Evolutionary conservation across 768 basidiomycete species (phyloP).

Genomic region (Tricholoma matsutake): DNA sequence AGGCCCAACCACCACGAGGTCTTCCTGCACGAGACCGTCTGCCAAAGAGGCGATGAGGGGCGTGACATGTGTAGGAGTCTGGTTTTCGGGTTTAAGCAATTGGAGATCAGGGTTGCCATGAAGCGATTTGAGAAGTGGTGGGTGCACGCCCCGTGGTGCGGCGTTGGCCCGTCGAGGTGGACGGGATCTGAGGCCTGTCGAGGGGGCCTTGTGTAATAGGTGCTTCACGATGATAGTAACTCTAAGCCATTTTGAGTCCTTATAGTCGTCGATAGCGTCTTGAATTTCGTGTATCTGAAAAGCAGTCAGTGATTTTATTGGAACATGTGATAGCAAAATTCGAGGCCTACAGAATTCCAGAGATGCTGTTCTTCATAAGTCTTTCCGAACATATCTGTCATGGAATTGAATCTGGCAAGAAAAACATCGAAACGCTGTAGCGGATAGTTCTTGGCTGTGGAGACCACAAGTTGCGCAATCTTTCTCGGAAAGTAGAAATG

Average conservation of each 20-base stretch:
- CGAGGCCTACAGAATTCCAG: conserved; percentile 27
- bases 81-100: conserved; percentile 52
- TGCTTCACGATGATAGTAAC: conserved; percentile 24
- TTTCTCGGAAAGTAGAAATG: conserved; percentile 51
- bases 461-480: conserved; percentile 48
- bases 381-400: conserved; percentile 34
- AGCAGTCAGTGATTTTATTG: conserved; percentile 1
- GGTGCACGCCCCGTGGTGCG: conserved; percentile 9
- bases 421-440: conserved; percentile 33
- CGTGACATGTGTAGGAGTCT: conserved; percentile 60
- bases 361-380: conserved; percentile 33
- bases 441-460: conserved; percentile 29
- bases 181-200: conserved; percentile 5
- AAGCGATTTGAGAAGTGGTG: conserved; percentile 17
- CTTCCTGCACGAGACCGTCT: conserved; percentile 49
- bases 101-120: conserved; percentile 51
- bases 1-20: conserved; percentile 51
- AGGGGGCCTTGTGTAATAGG: conserved; percentile 20
- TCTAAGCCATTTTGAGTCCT: conserved; percentile 18
- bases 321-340: not conserved
- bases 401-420: conserved; percentile 26
- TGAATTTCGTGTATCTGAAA: conserved; percentile 28
- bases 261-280: conserved; percentile 25
- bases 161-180: conserved; percentile 3
- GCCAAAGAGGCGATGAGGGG: conserved; percentile 54